Evolutionary conservation across 2,329 filamentous ascomycete species (phyloP), one percentile per base, ranked within the genome.

Genomic region (Cryphonectria parasitica): DNA sequence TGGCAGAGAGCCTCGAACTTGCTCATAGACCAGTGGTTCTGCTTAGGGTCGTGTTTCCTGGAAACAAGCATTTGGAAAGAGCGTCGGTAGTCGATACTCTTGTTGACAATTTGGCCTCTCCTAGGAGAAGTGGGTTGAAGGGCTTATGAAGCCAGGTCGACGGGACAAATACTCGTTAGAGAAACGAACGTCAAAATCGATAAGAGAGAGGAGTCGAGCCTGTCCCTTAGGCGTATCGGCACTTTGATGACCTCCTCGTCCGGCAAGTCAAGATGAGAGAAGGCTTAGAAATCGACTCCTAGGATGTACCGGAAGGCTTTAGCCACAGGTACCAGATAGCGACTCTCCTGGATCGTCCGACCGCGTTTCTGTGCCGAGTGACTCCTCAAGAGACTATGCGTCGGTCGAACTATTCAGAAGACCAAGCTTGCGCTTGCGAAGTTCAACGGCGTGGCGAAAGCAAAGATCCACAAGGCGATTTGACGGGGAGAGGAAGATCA

Each of bases 61-160:
- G 85, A 84, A 82, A 86, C 85, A 78, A 88, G 84, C 86, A 88
- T 87, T 86, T 82, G 82, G 80, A 82, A 79, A 5, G 72, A 74
- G 71, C 17, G 76, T 68, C 70, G 73, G 68, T 74, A 56, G 41
- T 19, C 45, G 45, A 66, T 34, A 54, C 15, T 49, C 39, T 63
- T 45, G 58, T 45, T 67, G 64, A 31, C 36, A 6, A 34, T 66
- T 31, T 54, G 58, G 58, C 66, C 22, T 58, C 22, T 45, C 45
- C 70, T 45, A 25, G 62, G 41, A 31, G 36, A 22, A 25, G 72
- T 58, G 64, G 67, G 58, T 60, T 43, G 41, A 70, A 34, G 72
- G 71, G 63, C 43, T 28, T 58, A 62, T 64, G 36, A 62, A 64
- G 36, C 41, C 45, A 62, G n/a, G 52, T 49, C 49, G 68, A 64